A percentile compares a stretch with the other conserved stretches of the same genome.
Conservation (phyloP, 2,329 filamentous ascomycete species). For the Microsporum canis region DNA sequence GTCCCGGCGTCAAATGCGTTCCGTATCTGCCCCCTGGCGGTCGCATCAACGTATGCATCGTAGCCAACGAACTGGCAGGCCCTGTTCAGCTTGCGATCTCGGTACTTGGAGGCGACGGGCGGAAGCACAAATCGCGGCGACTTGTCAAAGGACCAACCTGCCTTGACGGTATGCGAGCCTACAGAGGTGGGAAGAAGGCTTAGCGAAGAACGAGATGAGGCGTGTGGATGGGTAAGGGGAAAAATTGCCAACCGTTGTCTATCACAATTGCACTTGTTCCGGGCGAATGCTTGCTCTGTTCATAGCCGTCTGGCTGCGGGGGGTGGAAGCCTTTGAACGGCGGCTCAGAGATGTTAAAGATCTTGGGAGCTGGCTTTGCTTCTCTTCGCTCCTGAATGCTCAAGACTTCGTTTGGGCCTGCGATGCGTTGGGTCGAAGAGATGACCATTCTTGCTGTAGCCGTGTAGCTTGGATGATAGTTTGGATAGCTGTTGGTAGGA, state of each 20-base stretch:
- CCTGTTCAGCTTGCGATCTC: constrained; percentile 84
- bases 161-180: constrained; percentile 83
- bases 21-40: constrained; percentile 77
- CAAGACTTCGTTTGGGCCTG: constrained; percentile 29
- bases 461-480: background rate
- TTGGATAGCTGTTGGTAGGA: background rate
- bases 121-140: constrained; percentile 69
- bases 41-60: constrained; percentile 91
- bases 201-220: background rate
- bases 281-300: constrained; percentile 47
- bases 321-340: constrained; percentile 50
- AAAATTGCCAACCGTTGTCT: constrained; percentile 66
- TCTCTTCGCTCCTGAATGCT: constrained; percentile 37
- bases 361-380: constrained; percentile 44
- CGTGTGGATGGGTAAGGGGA: background rate
- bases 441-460: constrained; percentile 31
- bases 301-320: constrained; percentile 56
- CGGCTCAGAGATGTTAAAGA: constrained; percentile 46
- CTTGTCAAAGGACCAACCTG: constrained; percentile 89
- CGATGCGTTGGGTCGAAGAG: constrained; percentile 28
- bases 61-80: constrained; percentile 85
- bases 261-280: constrained; percentile 76
- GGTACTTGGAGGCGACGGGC: constrained; percentile 88
- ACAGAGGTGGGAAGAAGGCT: background rate
- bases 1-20: constrained; percentile 84